Evolutionary conservation across 495 filamentous ascomycete genomes (phyloP).

Genomic region (Chaetomium fimeti): DNA sequence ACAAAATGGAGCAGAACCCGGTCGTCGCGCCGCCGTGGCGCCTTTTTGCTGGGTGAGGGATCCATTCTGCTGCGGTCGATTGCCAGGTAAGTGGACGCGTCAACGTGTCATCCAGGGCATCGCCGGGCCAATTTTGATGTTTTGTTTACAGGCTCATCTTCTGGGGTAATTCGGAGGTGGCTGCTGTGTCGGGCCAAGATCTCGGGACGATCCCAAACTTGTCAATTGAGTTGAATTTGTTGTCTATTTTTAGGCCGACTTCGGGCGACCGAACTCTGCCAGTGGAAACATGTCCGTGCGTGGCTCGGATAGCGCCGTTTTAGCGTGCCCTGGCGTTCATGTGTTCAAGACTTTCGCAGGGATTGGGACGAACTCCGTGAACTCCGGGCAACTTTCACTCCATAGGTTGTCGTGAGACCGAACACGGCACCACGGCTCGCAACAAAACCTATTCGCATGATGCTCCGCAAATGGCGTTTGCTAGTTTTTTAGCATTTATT

Average conservation of each 20-base stretch:
- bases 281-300: background rate
- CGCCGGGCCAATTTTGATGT: slow-evolving; percentile 12
- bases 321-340: background rate
- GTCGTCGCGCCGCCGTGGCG: slow-evolving; percentile 56
- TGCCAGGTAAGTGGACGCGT: background rate
- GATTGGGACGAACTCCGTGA: too few relatives aligned
- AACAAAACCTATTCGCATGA: background rate
- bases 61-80: slow-evolving; percentile 16
- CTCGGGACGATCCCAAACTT: background rate
- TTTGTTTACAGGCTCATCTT: slow-evolving; percentile 20
- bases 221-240: background rate
- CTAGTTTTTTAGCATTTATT: too few relatives aligned
- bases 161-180: background rate
- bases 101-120: slow-evolving; percentile 14
- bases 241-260: slow-evolving; percentile 9
- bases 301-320: background rate
- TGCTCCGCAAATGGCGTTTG: background rate
- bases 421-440: too few relatives aligned
- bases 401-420: too few relatives aligned
- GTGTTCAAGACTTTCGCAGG: too few relatives aligned
- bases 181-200: background rate
- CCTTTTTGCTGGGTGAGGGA: slow-evolving; percentile 28
- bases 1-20: slow-evolving; percentile 83
- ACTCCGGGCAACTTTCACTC: too few relatives aligned
- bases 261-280: background rate